A percentile compares a stretch with the other conserved stretches of the same genome.
phyloP scores from a whole-genome alignment of 257 asterid genomes.

The Ligustrum vulgare region DNA sequence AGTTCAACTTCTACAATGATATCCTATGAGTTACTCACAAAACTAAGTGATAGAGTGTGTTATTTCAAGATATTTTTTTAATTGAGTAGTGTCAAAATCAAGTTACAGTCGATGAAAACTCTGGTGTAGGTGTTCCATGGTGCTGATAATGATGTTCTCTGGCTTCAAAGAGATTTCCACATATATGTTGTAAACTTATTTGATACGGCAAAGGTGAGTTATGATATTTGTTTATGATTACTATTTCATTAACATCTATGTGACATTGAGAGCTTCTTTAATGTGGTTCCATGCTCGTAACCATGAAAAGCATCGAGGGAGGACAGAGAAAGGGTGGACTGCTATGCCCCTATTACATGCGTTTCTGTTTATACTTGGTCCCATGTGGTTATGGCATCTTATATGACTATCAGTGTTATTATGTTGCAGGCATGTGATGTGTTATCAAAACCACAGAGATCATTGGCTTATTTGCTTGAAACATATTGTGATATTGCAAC shows the following conservation, averaged over 20 bases:
- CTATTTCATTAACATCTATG: slow-evolving; percentile 7
- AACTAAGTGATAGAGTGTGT: slow-evolving; percentile 3
- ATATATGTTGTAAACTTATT: slow-evolving; percentile 87
- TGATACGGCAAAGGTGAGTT: slow-evolving; percentile 90
- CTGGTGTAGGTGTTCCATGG: slow-evolving; percentile 89
- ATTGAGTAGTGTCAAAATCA: not conserved
- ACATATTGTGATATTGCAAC: slow-evolving; percentile 63
- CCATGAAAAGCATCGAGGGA: slow-evolving; percentile 16
- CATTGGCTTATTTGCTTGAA: slow-evolving; percentile 91
- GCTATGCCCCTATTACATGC: slow-evolving; percentile 3
- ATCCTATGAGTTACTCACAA: not conserved
- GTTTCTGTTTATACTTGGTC: slow-evolving; percentile 11
- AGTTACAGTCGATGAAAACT: not conserved
- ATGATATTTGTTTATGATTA: not conserved
- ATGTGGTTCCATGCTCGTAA: slow-evolving; percentile 19
- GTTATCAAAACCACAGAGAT: slow-evolving; percentile 84
- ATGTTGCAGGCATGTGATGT: slow-evolving; percentile 81
- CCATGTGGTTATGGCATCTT: not conserved
- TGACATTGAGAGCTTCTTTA: slow-evolving; percentile 10
- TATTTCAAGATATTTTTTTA: not conserved
- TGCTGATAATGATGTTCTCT: slow-evolving; percentile 92
- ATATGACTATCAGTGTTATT: slow-evolving; percentile 22
- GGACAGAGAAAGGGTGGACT: slow-evolving; percentile 11
- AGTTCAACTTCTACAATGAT: not conserved
- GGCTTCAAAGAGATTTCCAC: slow-evolving; percentile 99